Evolutionary conservation across 148 eudicot genomes (phyloP).

Genomic region (Rhododendron ovatum): DNA sequence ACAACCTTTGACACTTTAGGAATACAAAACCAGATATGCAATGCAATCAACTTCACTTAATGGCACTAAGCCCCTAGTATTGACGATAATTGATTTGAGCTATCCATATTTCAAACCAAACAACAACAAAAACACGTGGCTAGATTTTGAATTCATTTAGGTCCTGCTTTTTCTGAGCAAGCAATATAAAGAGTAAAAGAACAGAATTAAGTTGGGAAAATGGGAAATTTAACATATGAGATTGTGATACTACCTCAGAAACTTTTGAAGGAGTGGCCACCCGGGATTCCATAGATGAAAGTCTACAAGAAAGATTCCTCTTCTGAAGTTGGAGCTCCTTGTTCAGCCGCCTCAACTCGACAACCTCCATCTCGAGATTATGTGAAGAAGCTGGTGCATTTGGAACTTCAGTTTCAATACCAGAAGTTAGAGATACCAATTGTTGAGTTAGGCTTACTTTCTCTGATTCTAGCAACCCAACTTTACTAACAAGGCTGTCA

Average conservation of each 20-base stretch:
- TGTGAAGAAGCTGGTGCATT: slow-evolving; percentile 7
- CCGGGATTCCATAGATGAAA: slow-evolving; percentile 62
- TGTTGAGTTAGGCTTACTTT: slow-evolving; percentile 30
- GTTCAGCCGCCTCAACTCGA: slow-evolving; percentile 61
- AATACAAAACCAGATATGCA: background rate
- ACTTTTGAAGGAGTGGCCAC: slow-evolving; percentile 30
- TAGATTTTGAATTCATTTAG: background rate
- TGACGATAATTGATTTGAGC: background rate
- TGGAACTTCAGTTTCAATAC: slow-evolving; percentile 8
- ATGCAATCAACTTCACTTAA: background rate
- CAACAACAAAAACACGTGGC: background rate
- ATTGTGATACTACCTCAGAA: slow-evolving; percentile 45
- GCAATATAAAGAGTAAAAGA: background rate
- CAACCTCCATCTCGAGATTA: slow-evolving; percentile 57
- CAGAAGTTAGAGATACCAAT: slow-evolving; percentile 23
- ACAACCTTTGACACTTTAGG: background rate
- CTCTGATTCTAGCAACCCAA: slow-evolving; percentile 44
- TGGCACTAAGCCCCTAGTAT: background rate
- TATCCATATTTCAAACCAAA: background rate
- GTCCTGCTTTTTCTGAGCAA: background rate
- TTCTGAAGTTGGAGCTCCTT: slow-evolving; percentile 77
- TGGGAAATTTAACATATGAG: background rate
- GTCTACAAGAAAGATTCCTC: slow-evolving; percentile 55
- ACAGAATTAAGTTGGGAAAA: background rate
- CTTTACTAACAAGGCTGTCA: slow-evolving; percentile 34